Conservation (phyloP, 208 protist species). For the Lotmaria passim region DNA sequence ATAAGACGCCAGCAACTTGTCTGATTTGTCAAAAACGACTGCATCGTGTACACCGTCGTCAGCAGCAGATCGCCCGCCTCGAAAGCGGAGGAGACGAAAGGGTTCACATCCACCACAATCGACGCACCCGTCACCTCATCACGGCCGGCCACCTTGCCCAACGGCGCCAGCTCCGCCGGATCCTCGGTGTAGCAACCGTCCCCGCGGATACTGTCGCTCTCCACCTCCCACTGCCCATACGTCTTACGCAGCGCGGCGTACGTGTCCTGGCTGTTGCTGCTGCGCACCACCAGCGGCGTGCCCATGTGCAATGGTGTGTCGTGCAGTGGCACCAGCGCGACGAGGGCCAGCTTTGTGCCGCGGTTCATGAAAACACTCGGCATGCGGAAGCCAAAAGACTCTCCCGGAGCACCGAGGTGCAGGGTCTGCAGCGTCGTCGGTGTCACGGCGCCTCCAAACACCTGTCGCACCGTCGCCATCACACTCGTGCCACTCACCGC, state of each 20-base stretch:
- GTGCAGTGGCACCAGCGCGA: slow-evolving; percentile 78
- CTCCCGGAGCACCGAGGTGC: slow-evolving; percentile 68
- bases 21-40: slow-evolving; percentile 76
- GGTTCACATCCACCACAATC: slow-evolving; percentile 78
- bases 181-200: slow-evolving; percentile 83
- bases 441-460: slow-evolving; percentile 83
- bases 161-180: slow-evolving; percentile 66
- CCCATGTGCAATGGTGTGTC: slow-evolving; percentile 85
- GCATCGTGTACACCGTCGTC: slow-evolving; percentile 89
- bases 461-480: slow-evolving; percentile 81
- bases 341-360: slow-evolving; percentile 81
- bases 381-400: slow-evolving; percentile 80
- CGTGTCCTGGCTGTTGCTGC: slow-evolving; percentile 72
- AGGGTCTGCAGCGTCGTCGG: slow-evolving; percentile 64
- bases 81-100: slow-evolving; percentile 67
- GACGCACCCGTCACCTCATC: slow-evolving; percentile 62
- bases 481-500: slow-evolving; percentile 81
- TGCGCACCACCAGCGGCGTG: slow-evolving; percentile 68
- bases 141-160: slow-evolving; percentile 65
- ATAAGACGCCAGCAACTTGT: slow-evolving; percentile 75
- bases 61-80: slow-evolving; percentile 82
- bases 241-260: slow-evolving; percentile 70
- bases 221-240: slow-evolving; percentile 88
- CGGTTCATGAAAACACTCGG: slow-evolving; percentile 75
- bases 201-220: slow-evolving; percentile 64